These are phyloP conservation scores for Lipomyces oligophaga DNA, from an alignment of 805 yeast species.

Conservation along the genomic window DNA sequence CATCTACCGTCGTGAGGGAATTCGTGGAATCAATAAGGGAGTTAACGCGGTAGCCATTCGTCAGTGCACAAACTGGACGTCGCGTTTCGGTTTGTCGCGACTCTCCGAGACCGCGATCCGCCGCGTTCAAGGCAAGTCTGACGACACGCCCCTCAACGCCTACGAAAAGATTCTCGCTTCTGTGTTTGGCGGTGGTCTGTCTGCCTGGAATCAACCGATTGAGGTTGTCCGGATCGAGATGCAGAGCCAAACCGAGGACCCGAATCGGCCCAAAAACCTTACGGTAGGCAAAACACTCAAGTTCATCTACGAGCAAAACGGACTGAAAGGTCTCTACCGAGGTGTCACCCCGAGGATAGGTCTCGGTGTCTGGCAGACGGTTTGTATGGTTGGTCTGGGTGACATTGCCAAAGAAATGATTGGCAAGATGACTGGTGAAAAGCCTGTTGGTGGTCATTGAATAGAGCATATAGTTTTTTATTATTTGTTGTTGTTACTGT, in stretches of 20 bases:
- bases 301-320: slow-evolving; percentile 79
- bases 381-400: slow-evolving; percentile 97
- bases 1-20: slow-evolving; percentile 80
- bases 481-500: no score
- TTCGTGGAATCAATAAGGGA: slow-evolving; percentile 93
- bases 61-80: slow-evolving; percentile 99
- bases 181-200: slow-evolving; percentile 92
- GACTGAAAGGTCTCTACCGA: slow-evolving; percentile 85
- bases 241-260: slow-evolving; percentile 93
- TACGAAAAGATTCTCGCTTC: slow-evolving; percentile 80
- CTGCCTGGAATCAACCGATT: slow-evolving; percentile 99
- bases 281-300: slow-evolving; percentile 70
- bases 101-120: slow-evolving; percentile 84
- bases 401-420: slow-evolving; percentile 80
- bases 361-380: slow-evolving; percentile 89
- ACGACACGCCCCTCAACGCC: slow-evolving; percentile 61
- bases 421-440: slow-evolving; percentile 58
- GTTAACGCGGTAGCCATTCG: slow-evolving; percentile 98
- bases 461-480: no score
- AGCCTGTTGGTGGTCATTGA: slow-evolving; percentile 45
- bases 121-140: slow-evolving; percentile 54
- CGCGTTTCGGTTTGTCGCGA: slow-evolving; percentile 89
- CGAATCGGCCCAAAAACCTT: slow-evolving; percentile 90
- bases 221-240: slow-evolving; percentile 96
- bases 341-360: slow-evolving; percentile 98